Percentiles rank a stretch among this genome's conserved stretches.
phyloP scores from a whole-genome alignment of 352 stramenopile genomes.

The Pythium brachiatum region DNA sequence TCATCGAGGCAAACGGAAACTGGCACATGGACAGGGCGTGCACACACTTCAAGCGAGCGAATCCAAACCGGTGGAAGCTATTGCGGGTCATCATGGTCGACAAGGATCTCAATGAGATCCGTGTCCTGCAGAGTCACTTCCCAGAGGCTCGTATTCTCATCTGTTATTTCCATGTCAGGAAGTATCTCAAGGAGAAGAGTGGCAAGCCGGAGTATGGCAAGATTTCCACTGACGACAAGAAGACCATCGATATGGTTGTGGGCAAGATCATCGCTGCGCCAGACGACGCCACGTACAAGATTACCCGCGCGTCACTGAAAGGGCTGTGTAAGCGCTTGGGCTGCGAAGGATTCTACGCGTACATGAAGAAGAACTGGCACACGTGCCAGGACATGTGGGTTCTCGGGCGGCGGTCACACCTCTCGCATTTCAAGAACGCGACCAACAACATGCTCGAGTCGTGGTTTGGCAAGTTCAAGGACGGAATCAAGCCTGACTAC shows the following conservation, averaged over 20 bases:
- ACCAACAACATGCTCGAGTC: neutral
- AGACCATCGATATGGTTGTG: neutral
- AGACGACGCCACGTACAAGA: no score
- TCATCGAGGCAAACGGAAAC: slow-evolving; percentile 4
- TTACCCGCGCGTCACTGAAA: no score
- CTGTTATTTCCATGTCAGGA: slow-evolving; percentile 25
- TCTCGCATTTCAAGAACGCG: neutral
- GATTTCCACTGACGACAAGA: neutral
- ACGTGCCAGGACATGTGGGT: slow-evolving; percentile 23
- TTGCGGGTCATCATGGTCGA: slow-evolving; percentile 23
- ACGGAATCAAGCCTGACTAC: neutral
- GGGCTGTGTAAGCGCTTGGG: neutral
- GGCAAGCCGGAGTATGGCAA: slow-evolving; percentile 1
- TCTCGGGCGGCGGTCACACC: neutral
- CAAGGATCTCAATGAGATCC: slow-evolving; percentile 28
- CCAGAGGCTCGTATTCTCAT: slow-evolving; percentile 16
- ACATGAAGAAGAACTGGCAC: slow-evolving; percentile 30
- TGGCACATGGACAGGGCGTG: slow-evolving; percentile 22
- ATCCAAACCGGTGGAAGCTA: slow-evolving; percentile 8
- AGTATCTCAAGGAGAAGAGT: slow-evolving; percentile 2
- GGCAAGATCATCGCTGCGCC: neutral
- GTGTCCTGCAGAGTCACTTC: slow-evolving; percentile 7
- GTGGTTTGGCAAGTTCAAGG: neutral
- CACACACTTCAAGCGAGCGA: slow-evolving; percentile 21
- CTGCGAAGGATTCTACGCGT: slow-evolving; percentile 16